Percentiles rank a stretch among this genome's conserved stretches.
phyloP scores from a whole-genome alignment of 2,329 filamentous ascomycete species.

The Ascochyta koolunga region DNA sequence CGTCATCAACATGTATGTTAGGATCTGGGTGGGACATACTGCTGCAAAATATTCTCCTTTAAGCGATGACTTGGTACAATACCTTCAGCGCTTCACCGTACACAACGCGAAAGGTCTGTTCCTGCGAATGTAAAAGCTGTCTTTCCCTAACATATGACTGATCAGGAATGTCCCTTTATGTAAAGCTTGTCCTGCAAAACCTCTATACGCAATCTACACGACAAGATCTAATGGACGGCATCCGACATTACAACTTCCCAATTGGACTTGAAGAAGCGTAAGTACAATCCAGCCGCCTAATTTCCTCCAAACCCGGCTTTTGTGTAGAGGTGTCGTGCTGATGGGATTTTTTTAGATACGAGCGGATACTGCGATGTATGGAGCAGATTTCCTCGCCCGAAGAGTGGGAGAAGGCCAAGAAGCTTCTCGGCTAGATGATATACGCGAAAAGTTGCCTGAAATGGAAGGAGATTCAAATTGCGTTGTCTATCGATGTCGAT shows the following conservation, averaged over 20 bases:
- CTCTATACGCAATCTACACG: conserved; percentile 22
- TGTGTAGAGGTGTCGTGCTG: background rate
- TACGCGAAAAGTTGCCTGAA: conserved; percentile 36
- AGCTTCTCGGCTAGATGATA: conserved; percentile 35
- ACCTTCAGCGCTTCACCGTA: conserved; percentile 27
- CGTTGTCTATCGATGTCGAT: conserved; percentile 29
- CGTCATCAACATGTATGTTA: conserved; percentile 29
- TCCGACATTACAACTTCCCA: conserved; percentile 24
- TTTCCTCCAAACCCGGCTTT: background rate
- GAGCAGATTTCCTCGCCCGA: conserved; percentile 6
- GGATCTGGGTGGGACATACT: conserved; percentile 21
- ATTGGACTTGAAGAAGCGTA: conserved; percentile 29
- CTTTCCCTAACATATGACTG: background rate
- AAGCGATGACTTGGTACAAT: conserved; percentile 26
- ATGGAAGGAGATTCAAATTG: conserved; percentile 37
- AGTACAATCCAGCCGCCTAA: background rate
- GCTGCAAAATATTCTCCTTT: conserved; percentile 20
- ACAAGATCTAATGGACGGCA: conserved; percentile 20
- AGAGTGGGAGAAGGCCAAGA: conserved; percentile 26
- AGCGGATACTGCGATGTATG: conserved; percentile 32
- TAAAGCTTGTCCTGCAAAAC: conserved; percentile 33
- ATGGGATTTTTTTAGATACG: conserved; percentile 26
- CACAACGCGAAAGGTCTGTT: conserved; percentile 28
- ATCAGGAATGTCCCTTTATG: conserved; percentile 38
- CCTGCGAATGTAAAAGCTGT: background rate